Conservation (phyloP, 2,329 filamentous ascomycete species). For the Parasarocladium wereldwijsianum region DNA sequence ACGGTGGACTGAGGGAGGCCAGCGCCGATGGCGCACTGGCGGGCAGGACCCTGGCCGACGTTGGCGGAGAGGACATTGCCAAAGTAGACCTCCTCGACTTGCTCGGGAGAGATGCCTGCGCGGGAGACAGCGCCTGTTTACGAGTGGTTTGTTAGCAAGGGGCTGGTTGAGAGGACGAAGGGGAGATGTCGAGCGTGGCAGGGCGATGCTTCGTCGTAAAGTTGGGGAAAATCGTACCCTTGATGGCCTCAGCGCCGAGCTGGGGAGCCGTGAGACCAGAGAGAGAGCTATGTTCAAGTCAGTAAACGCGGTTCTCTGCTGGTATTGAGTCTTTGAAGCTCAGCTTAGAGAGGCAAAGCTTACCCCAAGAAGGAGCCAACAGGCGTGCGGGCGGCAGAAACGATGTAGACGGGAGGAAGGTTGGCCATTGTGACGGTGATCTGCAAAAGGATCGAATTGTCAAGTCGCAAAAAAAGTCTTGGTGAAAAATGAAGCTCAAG, state of each 20-base stretch:
- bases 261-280: constrained; percentile 76
- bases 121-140: constrained; percentile 61
- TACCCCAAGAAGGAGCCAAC: constrained; percentile 91
- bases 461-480: not conserved
- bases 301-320: constrained; percentile 6
- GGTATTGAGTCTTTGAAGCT: not conserved
- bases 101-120: constrained; percentile 72
- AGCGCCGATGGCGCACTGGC: constrained; percentile 82
- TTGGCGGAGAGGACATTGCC: constrained; percentile 88
- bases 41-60: constrained; percentile 88
- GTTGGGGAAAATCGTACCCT: constrained; percentile 41
- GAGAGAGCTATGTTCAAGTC: constrained; percentile 50
- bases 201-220: not conserved
- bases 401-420: constrained; percentile 85
- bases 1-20: constrained; percentile 69
- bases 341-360: constrained; percentile 7
- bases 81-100: constrained; percentile 94
- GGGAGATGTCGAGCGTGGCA: not conserved
- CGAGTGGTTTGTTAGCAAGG: constrained; percentile 6
- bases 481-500: not conserved
- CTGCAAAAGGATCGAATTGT: not conserved
- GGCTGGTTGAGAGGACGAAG: constrained; percentile 1
- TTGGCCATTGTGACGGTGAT: constrained; percentile 49
- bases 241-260: constrained; percentile 83
- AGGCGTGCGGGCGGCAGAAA: constrained; percentile 80